Evolutionary conservation across 768 basidiomycete genomes (phyloP).

Genomic region (Leccinum disarticulatum): DNA sequence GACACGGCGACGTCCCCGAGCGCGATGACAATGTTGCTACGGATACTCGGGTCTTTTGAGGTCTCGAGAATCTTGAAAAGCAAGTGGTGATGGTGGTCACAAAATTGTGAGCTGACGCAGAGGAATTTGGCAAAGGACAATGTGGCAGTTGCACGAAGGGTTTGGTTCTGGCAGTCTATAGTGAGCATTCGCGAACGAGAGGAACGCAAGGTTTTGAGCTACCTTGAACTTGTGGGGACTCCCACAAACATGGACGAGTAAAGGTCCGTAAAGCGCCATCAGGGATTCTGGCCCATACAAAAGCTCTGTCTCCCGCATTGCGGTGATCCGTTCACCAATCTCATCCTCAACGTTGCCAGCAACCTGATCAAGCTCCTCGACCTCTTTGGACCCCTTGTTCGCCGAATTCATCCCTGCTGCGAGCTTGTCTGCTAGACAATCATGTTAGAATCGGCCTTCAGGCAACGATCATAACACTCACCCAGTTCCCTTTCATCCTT

Average conservation of each 20-base stretch:
- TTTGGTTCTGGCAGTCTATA: constrained; percentile 61
- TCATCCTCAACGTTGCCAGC: constrained; percentile 98
- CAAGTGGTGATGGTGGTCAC: constrained; percentile 83
- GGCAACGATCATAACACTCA: constrained; percentile 33
- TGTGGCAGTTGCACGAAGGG: constrained; percentile 82
- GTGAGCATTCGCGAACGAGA: constrained; percentile 10
- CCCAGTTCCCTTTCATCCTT: constrained; percentile 87
- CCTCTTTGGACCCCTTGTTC: constrained; percentile 49
- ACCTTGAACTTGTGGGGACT: constrained; percentile 93
- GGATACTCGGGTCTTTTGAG: constrained; percentile 84
- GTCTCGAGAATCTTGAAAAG: constrained; percentile 95
- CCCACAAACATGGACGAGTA: constrained; percentile 88
- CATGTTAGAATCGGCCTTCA: background rate
- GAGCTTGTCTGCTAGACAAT: constrained; percentile 57
- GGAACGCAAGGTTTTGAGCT: background rate
- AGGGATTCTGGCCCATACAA: constrained; percentile 82
- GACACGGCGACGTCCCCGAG: constrained; percentile 97
- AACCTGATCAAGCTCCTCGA: constrained; percentile 94
- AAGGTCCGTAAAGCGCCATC: constrained; percentile 81
- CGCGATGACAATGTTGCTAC: constrained; percentile 96
- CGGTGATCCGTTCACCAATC: constrained; percentile 88
- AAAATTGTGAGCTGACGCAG: constrained; percentile 92
- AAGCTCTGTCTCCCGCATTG: constrained; percentile 82
- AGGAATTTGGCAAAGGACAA: constrained; percentile 94
- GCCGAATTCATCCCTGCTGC: constrained; percentile 38